phyloP scores from a whole-genome alignment of 163 green algal genomes.

The Botryococcus braunii region DNA sequence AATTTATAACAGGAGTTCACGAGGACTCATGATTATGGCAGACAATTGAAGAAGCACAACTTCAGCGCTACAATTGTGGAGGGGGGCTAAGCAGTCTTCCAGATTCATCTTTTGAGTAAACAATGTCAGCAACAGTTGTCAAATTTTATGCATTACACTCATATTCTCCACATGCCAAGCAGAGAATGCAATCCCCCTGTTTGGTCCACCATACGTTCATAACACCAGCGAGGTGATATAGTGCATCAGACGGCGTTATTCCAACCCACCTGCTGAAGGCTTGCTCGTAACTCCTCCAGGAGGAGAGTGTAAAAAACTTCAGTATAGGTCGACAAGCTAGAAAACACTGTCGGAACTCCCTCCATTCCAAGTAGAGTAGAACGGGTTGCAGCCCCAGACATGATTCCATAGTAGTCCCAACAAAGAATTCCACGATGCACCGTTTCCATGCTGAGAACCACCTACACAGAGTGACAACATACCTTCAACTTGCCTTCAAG shows the following conservation, averaged over 20 bases:
- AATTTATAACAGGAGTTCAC: no score
- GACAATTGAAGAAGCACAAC: no score
- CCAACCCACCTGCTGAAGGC: slow-evolving; percentile 32
- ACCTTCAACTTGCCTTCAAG: no score
- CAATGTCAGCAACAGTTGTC: neutral
- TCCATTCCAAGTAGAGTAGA: neutral
- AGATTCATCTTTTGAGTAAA: neutral
- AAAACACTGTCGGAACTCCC: neutral
- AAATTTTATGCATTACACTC: neutral
- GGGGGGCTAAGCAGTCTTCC: no score
- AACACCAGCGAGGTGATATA: neutral
- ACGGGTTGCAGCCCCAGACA: neutral
- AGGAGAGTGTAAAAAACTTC: slow-evolving; percentile 32
- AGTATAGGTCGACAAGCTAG: slow-evolving; percentile 5
- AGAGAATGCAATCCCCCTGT: neutral
- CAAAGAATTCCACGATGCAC: neutral
- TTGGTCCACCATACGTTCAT: neutral
- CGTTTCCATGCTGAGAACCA: neutral
- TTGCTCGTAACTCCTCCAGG: slow-evolving; percentile 52
- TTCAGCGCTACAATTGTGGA: no score
- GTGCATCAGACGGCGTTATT: slow-evolving; percentile 12
- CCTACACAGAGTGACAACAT: neutral
- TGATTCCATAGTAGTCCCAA: neutral
- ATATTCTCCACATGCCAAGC: no score
- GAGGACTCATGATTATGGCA: no score